Evolutionary conservation across 192 early-diverging fungal genomes (phyloP).

Genomic region (Podila verticillata): DNA sequence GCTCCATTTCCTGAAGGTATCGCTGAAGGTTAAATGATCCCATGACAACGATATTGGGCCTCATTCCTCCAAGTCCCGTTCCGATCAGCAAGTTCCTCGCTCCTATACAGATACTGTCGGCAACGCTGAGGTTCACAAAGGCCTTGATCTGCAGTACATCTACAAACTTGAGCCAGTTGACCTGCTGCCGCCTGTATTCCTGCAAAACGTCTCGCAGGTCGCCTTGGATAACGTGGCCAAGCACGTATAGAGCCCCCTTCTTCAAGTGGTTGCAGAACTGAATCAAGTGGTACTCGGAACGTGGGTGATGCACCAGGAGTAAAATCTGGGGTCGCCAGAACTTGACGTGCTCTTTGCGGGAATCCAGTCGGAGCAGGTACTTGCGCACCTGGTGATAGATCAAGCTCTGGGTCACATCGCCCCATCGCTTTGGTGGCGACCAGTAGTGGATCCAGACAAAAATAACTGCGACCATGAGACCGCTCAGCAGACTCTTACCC

Average conservation of each 20-base stretch:
- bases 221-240: slow-evolving; percentile 71
- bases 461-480: slow-evolving; percentile 60
- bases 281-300: slow-evolving; percentile 63
- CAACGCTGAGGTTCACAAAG: slow-evolving; percentile 68
- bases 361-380: slow-evolving; percentile 69
- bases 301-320: slow-evolving; percentile 69
- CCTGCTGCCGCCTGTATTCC: slow-evolving; percentile 61
- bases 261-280: slow-evolving; percentile 76
- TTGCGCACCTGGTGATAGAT: slow-evolving; percentile 82
- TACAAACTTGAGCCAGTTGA: slow-evolving; percentile 68
- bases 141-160: slow-evolving; percentile 70
- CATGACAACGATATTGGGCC: slow-evolving; percentile 74
- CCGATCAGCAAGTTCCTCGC: slow-evolving; percentile 67
- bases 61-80: slow-evolving; percentile 73
- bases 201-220: slow-evolving; percentile 59
- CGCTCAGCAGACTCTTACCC: slow-evolving; percentile 57
- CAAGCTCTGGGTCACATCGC: slow-evolving; percentile 73
- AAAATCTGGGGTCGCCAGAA: slow-evolving; percentile 80
- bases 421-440: slow-evolving; percentile 74
- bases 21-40: slow-evolving; percentile 62
- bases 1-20: slow-evolving; percentile 20
- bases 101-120: slow-evolving; percentile 57
- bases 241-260: slow-evolving; percentile 74
- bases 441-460: slow-evolving; percentile 75
- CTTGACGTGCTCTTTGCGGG: slow-evolving; percentile 74